Evolutionary conservation across 208 protist genomes (phyloP), one percentile per base, ranked within the genome.

Genomic region (Lotmaria passim): DNA sequence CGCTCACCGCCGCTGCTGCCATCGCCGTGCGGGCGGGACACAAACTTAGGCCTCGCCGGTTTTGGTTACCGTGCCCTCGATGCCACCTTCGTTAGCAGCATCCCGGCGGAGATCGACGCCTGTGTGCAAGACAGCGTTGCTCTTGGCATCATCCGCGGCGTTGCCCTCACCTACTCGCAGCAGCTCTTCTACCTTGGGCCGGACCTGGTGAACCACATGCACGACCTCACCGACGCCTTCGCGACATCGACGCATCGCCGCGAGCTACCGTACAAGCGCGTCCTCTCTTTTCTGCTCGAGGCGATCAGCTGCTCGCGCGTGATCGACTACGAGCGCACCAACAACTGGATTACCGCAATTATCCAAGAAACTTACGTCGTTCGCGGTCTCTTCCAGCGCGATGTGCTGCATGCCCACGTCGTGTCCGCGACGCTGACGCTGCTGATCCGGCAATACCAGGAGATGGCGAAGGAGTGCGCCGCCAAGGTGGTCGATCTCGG

Each of bases 321-420:
- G 26, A 78, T 89, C 48, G 70, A 87, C 69, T 86, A 89, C 68
- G 69, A 83, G n/a, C 72, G 84, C 57, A 86, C 83, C 46, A 90
- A 86, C 72, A 83, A 78, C 61, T 95, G 90, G 90, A 79, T 89
- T 39, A 75, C 75, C 10, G 83, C 86, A 4, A 86, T 92, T 47
- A 86, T 95, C 47, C 85, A 92, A 58, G 81, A 85, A 62, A 76
- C 79, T 19, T 95, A 95, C 61, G 72, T 95, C 24, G 65, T 93
- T 15, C 77, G 83, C 19, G 84, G 90, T 15, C 80, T 95, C 30
- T 85, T 91, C 59, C 90, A 90, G 76, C 78, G 79, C 36, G 87
- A 93, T 47, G 53, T 86, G 39, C 68, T 95, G 57, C 87, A 95
- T 71, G 75, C 90, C 23, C 83, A 87, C 31, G 81, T 95, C 50